Evolutionary conservation across 371 early-diverging fungal genomes (phyloP), one percentile per base, ranked within the genome.

Genomic region (Mortierella sp.): DNA sequence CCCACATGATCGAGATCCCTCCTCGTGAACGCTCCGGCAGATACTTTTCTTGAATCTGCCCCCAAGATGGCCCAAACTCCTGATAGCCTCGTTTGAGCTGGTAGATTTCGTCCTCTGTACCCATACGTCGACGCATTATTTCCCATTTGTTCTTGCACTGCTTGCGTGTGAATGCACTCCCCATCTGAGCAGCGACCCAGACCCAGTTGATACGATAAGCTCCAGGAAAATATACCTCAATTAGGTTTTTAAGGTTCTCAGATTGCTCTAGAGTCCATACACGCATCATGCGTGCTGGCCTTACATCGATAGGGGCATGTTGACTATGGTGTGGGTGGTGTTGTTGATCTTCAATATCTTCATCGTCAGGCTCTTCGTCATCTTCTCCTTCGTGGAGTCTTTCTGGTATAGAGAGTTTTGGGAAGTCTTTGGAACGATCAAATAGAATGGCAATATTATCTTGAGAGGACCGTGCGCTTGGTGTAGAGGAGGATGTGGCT

Each of bases 141-240:
- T 79, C 79, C 79, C 79, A 79, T 54, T 79, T 79, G 64, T 78
- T 78, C 66, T 79, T 79, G 67, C 79, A 79, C 35, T 79, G 74
- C 55, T 79, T 79, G 3, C 64, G 54, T 55, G 78, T 78, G 29
- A 78, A 78, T 10, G 56, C 54, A n/a, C 72, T 78, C 9, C 78
- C 78, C 72, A 78, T 72, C 49, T 78, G 78, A 9, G 72, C 72
- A 10, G 78, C 78, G 5, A 78, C 73, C 78, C 78, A 78, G n/a
- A 72, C 78, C 78, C 78, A 78, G 63, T 78, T 78, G 42, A 78
- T 78, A 12, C 78, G 72, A 43, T 78, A 78, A 0, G 78, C 58
- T 10, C 78, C 78, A 0, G 78, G 78, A 22, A 78, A 78, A 34
- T 72, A 69, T 12, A 78, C 58, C 54, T 78, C 78, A 28, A 78